Conservation (phyloP, 768 basidiomycete species). For the Auriculariales sp. region DNA sequence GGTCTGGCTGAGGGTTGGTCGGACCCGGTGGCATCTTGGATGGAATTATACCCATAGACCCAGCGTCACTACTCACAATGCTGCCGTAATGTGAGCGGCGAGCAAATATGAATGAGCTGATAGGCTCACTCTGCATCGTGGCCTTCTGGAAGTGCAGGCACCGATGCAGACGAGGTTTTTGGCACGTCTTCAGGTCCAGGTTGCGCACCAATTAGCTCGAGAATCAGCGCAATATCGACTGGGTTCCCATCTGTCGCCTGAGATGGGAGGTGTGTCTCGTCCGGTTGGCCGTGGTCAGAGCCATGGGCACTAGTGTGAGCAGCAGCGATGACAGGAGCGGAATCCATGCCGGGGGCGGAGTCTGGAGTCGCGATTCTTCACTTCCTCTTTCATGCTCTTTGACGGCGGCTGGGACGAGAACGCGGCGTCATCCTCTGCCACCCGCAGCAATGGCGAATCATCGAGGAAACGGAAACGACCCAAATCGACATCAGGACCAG, state of each 20-base stretch:
- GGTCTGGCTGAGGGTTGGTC: no score
- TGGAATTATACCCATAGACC: no score
- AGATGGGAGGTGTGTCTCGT: conserved; percentile 29
- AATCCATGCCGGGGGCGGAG: background rate
- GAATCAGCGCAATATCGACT: background rate
- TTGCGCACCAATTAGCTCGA: background rate
- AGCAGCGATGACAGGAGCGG: background rate
- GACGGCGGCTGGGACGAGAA: conserved; percentile 3
- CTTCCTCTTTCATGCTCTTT: background rate
- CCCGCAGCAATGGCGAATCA: background rate
- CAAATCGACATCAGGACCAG: background rate
- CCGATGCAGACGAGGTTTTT: background rate
- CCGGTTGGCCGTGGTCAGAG: conserved; percentile 20
- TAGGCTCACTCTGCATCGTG: background rate
- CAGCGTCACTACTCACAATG: background rate
- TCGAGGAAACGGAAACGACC: conserved; percentile 4
- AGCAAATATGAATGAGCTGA: background rate
- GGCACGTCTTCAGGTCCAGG: background rate
- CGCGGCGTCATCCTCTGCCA: background rate
- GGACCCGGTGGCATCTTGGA: no score
- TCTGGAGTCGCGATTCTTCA: background rate
- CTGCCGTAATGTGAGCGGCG: background rate
- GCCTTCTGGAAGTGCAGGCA: background rate
- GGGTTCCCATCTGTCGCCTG: background rate
- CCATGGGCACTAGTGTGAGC: conserved; percentile 45